phyloP scores from a whole-genome alignment of 1,284 basidiomycete genomes.

The Calocybe gambosa region DNA sequence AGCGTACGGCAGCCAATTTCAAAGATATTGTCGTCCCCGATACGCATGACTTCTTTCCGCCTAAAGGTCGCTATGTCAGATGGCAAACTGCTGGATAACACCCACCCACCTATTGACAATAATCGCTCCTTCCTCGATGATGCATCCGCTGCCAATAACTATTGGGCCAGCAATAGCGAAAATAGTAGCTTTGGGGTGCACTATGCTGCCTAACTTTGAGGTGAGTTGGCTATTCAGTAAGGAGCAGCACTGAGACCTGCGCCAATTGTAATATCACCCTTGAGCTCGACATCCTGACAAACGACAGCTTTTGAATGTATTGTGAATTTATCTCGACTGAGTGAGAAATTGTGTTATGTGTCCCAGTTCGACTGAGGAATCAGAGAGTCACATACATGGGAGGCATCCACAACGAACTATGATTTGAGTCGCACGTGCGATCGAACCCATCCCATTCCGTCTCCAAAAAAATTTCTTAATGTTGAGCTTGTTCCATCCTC shows the following conservation, averaged over 20 bases:
- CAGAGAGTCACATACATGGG: not conserved
- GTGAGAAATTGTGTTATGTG: not conserved
- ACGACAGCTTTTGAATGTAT: slow-evolving; percentile 80
- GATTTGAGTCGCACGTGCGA: slow-evolving; percentile 5
- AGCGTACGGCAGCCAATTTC: slow-evolving; percentile 84
- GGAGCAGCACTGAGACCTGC: slow-evolving; percentile 40
- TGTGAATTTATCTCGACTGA: slow-evolving; percentile 72
- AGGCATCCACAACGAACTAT: too few relatives aligned
- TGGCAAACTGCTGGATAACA: not conserved
- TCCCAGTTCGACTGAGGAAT: not conserved
- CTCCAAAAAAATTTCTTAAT: slow-evolving; percentile 17
- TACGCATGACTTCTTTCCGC: slow-evolving; percentile 78
- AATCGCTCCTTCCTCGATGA: slow-evolving; percentile 87
- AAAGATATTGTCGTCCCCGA: slow-evolving; percentile 90
- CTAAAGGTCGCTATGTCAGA: slow-evolving; percentile 28
- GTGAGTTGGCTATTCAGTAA: not conserved
- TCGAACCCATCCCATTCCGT: slow-evolving; percentile 9
- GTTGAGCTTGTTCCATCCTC: slow-evolving; percentile 9
- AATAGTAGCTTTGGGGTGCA: slow-evolving; percentile 93
- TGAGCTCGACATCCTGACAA: slow-evolving; percentile 83
- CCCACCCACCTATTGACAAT: slow-evolving; percentile 71
- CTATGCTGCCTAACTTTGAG: slow-evolving; percentile 56
- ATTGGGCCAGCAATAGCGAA: slow-evolving; percentile 86
- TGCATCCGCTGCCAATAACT: slow-evolving; percentile 80
- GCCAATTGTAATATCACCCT: slow-evolving; percentile 88